These are phyloP conservation scores for Limnanthes douglasii DNA, from an alignment of 345 rosid genomes.

Conservation along the genomic window DNA sequence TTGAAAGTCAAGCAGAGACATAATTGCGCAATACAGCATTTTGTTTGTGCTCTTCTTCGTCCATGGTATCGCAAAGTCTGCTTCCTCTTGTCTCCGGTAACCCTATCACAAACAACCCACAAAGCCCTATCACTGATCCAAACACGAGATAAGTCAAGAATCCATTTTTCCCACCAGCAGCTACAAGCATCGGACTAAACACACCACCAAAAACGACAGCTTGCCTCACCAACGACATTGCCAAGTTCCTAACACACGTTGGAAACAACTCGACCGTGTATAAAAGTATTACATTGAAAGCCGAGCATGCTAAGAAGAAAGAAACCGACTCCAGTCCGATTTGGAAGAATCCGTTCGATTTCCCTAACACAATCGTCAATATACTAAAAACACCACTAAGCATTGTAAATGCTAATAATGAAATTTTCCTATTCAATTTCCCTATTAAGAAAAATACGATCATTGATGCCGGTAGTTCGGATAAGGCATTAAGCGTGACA, in stretches of 20 bases:
- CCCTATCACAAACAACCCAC: constrained; percentile 27
- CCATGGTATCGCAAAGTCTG: constrained; percentile 41
- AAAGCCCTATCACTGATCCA: constrained; percentile 32
- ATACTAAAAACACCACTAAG: constrained; percentile 29
- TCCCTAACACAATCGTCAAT: constrained; percentile 18
- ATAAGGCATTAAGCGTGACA: constrained; percentile 42
- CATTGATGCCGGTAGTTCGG: constrained; percentile 46
- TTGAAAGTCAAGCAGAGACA: neutral
- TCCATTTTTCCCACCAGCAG: constrained; percentile 25
- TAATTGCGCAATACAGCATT: no score
- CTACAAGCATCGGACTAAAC: constrained; percentile 38
- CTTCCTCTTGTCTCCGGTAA: constrained; percentile 54
- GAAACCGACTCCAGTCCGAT: constrained; percentile 44
- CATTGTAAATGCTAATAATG: constrained; percentile 23
- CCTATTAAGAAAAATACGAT: constrained; percentile 25
- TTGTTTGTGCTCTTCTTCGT: constrained; percentile 40
- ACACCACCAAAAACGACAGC: constrained; percentile 38
- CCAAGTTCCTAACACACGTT: constrained; percentile 50
- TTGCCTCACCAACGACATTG: constrained; percentile 39
- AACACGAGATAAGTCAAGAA: constrained; percentile 32
- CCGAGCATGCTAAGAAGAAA: constrained; percentile 38
- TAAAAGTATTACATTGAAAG: constrained; percentile 22
- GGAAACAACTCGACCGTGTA: constrained; percentile 53
- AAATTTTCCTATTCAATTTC: constrained; percentile 24
- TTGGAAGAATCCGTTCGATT: constrained; percentile 8